phyloP scores from a whole-genome alignment of 345 rosid genomes.

The Acer negundo region DNA sequence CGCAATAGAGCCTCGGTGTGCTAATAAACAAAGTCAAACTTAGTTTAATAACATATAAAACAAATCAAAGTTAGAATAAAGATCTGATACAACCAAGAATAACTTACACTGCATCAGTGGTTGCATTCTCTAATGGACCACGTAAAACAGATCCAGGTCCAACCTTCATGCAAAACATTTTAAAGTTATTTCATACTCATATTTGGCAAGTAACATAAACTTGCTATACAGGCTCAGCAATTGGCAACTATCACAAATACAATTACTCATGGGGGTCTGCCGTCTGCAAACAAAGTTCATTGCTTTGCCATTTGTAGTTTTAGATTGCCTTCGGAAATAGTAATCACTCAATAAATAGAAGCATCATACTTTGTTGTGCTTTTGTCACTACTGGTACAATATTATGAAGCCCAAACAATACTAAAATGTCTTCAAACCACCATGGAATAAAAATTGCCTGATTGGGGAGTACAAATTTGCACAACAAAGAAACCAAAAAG shows the following conservation, averaged over 20 bases:
- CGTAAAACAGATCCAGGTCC: conserved; percentile 90
- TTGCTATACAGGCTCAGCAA: conserved; percentile 14
- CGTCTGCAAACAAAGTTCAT: not conserved
- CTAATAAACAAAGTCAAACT: conserved; percentile 37
- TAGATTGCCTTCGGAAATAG: not conserved
- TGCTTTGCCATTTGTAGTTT: not conserved
- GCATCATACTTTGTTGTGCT: not conserved
- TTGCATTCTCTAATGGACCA: conserved; percentile 84
- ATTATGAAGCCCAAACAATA: not conserved
- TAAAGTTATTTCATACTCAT: conserved; percentile 9
- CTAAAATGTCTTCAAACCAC: not conserved
- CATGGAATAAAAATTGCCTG: not conserved
- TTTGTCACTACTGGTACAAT: not conserved
- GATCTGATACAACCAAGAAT: conserved; percentile 12
- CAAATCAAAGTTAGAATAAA: conserved; percentile 1
- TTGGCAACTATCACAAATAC: not conserved
- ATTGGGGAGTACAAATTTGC: not conserved
- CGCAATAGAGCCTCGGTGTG: conserved; percentile 87
- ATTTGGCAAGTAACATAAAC: conserved; percentile 10
- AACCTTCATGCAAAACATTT: conserved; percentile 57
- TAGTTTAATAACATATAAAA: conserved; percentile 13
- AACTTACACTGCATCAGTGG: conserved; percentile 86
- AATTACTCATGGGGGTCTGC: not conserved
- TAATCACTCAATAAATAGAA: conserved; percentile 6
- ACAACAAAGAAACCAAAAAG: not conserved